Base-by-base conservation (phyloP, 208 protist genomes). In the Leishmania tropica region DNA sequence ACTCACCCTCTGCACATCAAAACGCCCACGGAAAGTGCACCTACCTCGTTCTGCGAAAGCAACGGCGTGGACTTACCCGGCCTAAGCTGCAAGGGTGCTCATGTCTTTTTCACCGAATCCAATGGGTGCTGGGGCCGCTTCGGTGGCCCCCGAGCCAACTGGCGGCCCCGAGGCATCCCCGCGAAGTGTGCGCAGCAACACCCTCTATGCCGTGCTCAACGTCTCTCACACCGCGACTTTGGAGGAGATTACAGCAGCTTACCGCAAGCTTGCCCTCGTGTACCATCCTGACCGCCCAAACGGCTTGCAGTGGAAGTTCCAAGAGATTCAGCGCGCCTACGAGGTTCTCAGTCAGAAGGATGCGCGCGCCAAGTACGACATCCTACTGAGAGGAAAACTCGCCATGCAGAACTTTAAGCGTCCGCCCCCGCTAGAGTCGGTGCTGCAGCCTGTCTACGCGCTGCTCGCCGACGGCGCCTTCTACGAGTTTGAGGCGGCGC, bases 341-440 rank as follows among this genome's bases (percentile, higher is more conserved):
- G 98, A 99, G 72, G 90, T 99, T 19, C 90, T 99, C 1, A 87
- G 83, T 21, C 90, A 99, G 78, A 53, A 68, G n/a, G 72, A 98
- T 60, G 98, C 97, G 78, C 93, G 98, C 40, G 60, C 90, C 40
- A 75, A 95, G 28, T 99, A 99, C 87, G 99, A 99, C 68, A 77
- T 76, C 5, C 81, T 90, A 2, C 35, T 93, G 42, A 79, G 75
- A 56, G 78, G 83, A 48, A 82, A 77, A 51, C 31, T 70, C 0
- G 37, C 47, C 17, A 67, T 94, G 75, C 81, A 81, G 24, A 87
- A 88, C 37, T 96, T 97, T 65, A 89, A 89, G 74, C 86, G 88
- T 1, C 95, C 95, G 0, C 82, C 87, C 2, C 83, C 86, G 3
- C 80, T 95, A 37, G 45, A 78, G 64, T 82, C 79, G 28, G 78